A percentile compares a stretch with the other conserved stretches of the same genome.
These are phyloP conservation scores for Aspergillus tubingensis DNA, from an alignment of 2,329 filamentous ascomycete species.

Conservation along the genomic window DNA sequence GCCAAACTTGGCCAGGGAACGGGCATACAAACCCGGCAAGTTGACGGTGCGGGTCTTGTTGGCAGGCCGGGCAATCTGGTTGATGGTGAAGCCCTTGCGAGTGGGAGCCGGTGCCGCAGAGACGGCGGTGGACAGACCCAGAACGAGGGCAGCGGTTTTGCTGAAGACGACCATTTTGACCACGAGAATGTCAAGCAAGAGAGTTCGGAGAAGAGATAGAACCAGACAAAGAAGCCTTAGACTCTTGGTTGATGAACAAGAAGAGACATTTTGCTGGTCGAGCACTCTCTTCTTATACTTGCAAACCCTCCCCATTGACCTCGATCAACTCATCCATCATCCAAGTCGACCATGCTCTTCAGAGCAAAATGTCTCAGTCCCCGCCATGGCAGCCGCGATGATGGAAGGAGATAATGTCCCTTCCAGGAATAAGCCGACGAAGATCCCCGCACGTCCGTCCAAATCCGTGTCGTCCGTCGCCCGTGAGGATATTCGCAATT, in stretches of 20 bases:
- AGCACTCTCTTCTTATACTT: not conserved
- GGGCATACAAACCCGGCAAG: constrained; percentile 33
- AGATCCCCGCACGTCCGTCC: constrained; percentile 9
- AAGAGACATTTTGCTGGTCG: constrained; percentile 13
- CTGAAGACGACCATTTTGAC: constrained; percentile 37
- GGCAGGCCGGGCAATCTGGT: constrained; percentile 28
- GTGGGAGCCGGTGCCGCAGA: constrained; percentile 32
- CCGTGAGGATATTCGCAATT: not conserved
- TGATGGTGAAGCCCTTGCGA: constrained; percentile 35
- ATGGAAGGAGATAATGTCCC: constrained; percentile 21
- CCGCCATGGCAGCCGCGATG: not conserved
- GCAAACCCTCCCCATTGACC: not conserved
- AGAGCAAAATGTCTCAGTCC: not conserved
- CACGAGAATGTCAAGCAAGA: constrained; percentile 7
- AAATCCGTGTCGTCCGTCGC: not conserved
- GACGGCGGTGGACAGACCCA: constrained; percentile 30
- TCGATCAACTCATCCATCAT: not conserved
- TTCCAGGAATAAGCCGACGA: constrained; percentile 18
- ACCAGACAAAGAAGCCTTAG: not conserved
- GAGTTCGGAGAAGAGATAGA: not conserved
- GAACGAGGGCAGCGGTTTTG: constrained; percentile 29
- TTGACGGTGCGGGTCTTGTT: constrained; percentile 26
- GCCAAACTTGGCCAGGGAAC: constrained; percentile 33
- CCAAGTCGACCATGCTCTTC: not conserved
- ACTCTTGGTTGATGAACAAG: constrained; percentile 15